Percentiles rank a stretch among this genome's conserved stretches.
Conservation (phyloP, 768 basidiomycete genomes). For the Boletellus ananas region DNA sequence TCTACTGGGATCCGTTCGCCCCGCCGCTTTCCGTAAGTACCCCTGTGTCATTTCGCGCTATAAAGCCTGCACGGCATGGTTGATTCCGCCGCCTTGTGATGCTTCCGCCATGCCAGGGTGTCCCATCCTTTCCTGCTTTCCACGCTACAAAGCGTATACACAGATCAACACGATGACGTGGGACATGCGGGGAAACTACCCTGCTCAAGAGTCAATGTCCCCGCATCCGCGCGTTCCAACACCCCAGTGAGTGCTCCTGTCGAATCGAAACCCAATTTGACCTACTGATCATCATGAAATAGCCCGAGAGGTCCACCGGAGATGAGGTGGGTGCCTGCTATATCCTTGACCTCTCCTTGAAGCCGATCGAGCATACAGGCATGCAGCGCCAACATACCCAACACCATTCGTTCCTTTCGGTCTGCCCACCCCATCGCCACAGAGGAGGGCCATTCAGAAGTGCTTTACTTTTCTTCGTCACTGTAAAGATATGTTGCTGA, state of each 20-base stretch:
- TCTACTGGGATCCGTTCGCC: constrained; percentile 25
- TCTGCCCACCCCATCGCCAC: constrained; percentile 14
- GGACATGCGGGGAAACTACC: constrained; percentile 21
- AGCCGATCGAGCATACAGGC: constrained; percentile 10
- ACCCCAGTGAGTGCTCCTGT: constrained; percentile 15
- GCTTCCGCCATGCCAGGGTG: constrained; percentile 28
- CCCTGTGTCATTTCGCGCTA: constrained; percentile 13
- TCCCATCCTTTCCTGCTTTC: constrained; percentile 29
- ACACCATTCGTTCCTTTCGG: constrained; percentile 20
- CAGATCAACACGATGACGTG: constrained; percentile 30
- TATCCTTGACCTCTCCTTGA: background rate
- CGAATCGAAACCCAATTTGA: background rate
- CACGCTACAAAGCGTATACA: constrained; percentile 33
- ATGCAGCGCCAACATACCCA: constrained; percentile 11
- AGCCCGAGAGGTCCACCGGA: constrained; percentile 12
- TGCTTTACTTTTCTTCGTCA: constrained; percentile 7
- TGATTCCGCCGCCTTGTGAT: constrained; percentile 4
- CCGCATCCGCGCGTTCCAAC: constrained; percentile 14
- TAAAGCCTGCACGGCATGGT: constrained; percentile 19
- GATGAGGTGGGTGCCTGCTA: constrained; percentile 9
- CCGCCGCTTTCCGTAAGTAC: constrained; percentile 19
- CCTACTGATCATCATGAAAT: constrained; percentile 1
- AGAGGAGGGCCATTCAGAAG: constrained; percentile 19
- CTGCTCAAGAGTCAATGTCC: constrained; percentile 11
- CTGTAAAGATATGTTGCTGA: constrained; percentile 4